phyloP scores from a whole-genome alignment of 306 rosid genomes.

The Cicer judaicum region DNA sequence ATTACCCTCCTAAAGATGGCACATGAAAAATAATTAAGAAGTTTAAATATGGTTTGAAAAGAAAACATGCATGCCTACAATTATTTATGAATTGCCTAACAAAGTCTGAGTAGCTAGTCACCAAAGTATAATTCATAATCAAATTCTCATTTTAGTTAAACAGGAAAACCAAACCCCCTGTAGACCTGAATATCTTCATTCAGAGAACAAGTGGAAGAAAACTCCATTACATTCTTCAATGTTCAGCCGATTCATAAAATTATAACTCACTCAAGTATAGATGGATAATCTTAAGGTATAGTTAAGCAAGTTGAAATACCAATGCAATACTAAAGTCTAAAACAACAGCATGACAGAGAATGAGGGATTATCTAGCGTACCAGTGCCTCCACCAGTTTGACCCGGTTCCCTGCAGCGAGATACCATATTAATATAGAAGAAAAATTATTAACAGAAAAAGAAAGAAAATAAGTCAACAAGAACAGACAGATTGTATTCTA shows the following conservation, averaged over 20 bases:
- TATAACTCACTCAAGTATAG: conserved; percentile 26
- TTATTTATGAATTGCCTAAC: conserved; percentile 15
- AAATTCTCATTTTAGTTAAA: conserved; percentile 4
- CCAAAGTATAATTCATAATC: not conserved
- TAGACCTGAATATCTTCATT: conserved; percentile 19
- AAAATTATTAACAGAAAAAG: not conserved
- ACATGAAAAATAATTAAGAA: not conserved
- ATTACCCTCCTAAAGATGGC: conserved; percentile 1
- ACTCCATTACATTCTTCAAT: not conserved
- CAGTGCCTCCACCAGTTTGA: conserved; percentile 54
- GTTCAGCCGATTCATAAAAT: conserved; percentile 10
- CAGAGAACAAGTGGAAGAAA: conserved; percentile 20
- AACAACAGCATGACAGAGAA: conserved; percentile 12
- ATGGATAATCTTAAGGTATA: conserved; percentile 17
- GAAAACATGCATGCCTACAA: conserved; percentile 26
- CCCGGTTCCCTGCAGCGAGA: conserved; percentile 52
- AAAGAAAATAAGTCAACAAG: not conserved
- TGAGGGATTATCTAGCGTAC: conserved; percentile 35
- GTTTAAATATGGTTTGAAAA: conserved; percentile 24
- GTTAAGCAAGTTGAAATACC: conserved; percentile 25
- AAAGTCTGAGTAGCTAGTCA: not conserved
- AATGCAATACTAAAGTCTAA: conserved; percentile 30
- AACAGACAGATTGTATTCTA: not conserved
- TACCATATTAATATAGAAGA: conserved; percentile 30
- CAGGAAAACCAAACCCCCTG: conserved; percentile 5